These are phyloP conservation scores for Kodamaea jinghongensis DNA, from an alignment of 805 yeast species.

Conservation along the genomic window DNA sequence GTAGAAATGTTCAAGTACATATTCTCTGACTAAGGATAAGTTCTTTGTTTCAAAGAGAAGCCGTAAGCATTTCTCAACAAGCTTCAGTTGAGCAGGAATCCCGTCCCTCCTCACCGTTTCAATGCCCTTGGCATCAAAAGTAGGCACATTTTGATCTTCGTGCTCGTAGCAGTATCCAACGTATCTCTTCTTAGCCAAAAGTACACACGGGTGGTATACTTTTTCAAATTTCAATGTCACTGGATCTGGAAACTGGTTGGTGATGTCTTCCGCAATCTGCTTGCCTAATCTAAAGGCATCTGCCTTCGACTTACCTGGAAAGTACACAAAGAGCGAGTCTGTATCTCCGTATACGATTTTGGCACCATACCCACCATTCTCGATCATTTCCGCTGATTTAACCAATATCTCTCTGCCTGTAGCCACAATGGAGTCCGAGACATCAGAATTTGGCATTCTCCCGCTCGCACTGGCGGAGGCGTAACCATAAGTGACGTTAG, in stretches of 20 bases:
- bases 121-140: constrained; percentile 93
- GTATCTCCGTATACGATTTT: constrained; percentile 97
- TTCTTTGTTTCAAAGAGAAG: constrained; percentile 71
- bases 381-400: constrained; percentile 67
- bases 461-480: constrained; percentile 94
- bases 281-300: constrained; percentile 79
- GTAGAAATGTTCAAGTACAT: constrained; percentile 61
- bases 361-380: constrained; percentile 71
- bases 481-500: constrained; percentile 96
- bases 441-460: constrained; percentile 93
- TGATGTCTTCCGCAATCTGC: constrained; percentile 63
- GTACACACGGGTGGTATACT: constrained; percentile 82
- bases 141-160: constrained; percentile 52
- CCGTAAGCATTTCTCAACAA: constrained; percentile 67
- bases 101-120: constrained; percentile 96
- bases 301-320: constrained; percentile 74
- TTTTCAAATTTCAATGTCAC: constrained; percentile 85
- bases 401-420: constrained; percentile 84
- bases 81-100: constrained; percentile 83
- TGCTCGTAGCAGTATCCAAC: constrained; percentile 80
- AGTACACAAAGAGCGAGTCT: constrained; percentile 85
- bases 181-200: constrained; percentile 84
- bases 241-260: constrained; percentile 74
- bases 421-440: constrained; percentile 92
- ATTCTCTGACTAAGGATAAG: constrained; percentile 65